phyloP scores from a whole-genome alignment of 768 basidiomycete genomes.

The Agrocybe pediades region DNA sequence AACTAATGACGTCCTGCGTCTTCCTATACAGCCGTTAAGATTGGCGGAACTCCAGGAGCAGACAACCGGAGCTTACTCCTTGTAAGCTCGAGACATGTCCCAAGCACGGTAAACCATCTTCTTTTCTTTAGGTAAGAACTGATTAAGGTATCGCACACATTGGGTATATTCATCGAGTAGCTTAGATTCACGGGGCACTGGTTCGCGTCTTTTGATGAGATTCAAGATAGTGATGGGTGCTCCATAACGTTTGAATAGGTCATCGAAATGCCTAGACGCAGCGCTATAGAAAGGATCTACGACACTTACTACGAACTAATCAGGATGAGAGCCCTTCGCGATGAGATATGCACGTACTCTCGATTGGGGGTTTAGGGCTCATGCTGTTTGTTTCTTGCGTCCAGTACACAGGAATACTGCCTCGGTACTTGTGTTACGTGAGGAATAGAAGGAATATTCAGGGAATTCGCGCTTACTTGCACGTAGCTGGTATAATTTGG shows the following conservation, averaged over 20 bases:
- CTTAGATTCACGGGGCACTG: conserved; percentile 85
- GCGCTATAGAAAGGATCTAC: conserved; percentile 95
- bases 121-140: conserved; percentile 85
- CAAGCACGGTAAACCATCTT: conserved; percentile 92
- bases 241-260: conserved; percentile 88
- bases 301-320: conserved; percentile 69
- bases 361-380: conserved; percentile 93
- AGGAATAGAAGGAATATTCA: not conserved
- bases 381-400: conserved; percentile 90
- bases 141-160: conserved; percentile 92
- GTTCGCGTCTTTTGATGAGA: conserved; percentile 85
- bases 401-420: conserved; percentile 97
- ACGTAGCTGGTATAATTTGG: conserved; percentile 95
- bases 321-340: too few species aligned
- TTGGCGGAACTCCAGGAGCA: not conserved
- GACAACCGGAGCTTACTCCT: conserved; percentile 64
- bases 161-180: conserved; percentile 88
- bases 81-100: conserved; percentile 96
- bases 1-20: conserved; percentile 93
- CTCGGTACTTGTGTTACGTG: conserved; percentile 65
- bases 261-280: conserved; percentile 90
- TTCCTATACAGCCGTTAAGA: conserved; percentile 53
- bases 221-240: conserved; percentile 90
- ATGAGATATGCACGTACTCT: conserved; percentile 61
- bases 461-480: conserved; percentile 50